Evolutionary conservation across 2,329 filamentous ascomycete species (phyloP).

Genomic region (Fusarium annulatum): DNA sequence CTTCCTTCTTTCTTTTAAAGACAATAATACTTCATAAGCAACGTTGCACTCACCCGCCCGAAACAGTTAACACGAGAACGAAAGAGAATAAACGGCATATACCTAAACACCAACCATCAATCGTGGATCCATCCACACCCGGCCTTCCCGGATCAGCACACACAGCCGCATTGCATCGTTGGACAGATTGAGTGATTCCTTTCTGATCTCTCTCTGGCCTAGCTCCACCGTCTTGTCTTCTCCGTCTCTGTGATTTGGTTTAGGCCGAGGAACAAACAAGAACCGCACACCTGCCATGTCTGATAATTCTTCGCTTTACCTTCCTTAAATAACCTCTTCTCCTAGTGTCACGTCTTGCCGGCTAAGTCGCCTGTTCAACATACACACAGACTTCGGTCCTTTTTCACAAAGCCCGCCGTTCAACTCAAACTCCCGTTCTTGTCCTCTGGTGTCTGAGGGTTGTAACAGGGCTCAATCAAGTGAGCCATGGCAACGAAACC

Average conservation of each 20-base stretch:
- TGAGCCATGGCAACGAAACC: conserved; percentile 24
- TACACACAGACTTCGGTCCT: conserved; percentile 9
- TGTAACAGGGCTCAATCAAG: neutral
- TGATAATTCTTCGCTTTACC: conserved; percentile 13
- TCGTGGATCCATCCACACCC: conserved; percentile 41
- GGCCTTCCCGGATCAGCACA: conserved; percentile 41
- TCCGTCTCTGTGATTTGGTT: conserved; percentile 10
- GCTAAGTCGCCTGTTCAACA: conserved; percentile 8
- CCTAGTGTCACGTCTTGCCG: neutral
- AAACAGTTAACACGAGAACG: conserved; percentile 13
- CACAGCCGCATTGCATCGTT: conserved; percentile 25
- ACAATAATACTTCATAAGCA: neutral
- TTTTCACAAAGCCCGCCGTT: conserved; percentile 3
- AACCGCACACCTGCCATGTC: conserved; percentile 17
- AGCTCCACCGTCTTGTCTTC: conserved; percentile 29
- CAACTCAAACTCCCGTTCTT: neutral
- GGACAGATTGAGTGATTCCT: conserved; percentile 16
- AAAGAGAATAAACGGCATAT: conserved; percentile 2
- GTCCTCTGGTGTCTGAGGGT: neutral
- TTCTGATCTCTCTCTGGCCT: conserved; percentile 15
- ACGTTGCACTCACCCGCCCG: neutral
- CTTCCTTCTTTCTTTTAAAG: neutral
- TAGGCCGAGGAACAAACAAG: conserved; percentile 24
- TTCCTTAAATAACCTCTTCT: conserved; percentile 22
- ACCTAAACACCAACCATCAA: conserved; percentile 37